phyloP scores from a whole-genome alignment of 129 eudicot species.

The Deinandra increscens region DNA sequence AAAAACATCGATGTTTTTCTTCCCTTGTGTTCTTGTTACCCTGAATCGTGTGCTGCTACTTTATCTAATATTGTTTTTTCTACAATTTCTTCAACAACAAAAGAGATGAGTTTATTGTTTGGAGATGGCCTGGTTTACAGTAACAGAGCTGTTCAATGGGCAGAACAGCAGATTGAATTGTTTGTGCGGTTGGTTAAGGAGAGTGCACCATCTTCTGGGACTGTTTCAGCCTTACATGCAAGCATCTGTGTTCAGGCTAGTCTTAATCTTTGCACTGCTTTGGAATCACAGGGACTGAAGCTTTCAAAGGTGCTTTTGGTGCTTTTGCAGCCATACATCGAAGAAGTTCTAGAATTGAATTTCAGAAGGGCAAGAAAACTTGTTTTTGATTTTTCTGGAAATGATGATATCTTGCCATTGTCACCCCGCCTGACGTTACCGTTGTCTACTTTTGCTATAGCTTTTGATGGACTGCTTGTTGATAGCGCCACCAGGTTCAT shows the following conservation, averaged over 20 bases:
- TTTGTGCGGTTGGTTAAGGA: conserved; percentile 80
- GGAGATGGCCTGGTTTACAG: conserved; percentile 76
- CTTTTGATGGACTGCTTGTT: conserved; percentile 74
- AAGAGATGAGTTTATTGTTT: conserved; percentile 61
- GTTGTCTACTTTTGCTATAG: conserved; percentile 69
- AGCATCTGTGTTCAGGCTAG: conserved; percentile 92
- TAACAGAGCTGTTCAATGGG: conserved; percentile 84
- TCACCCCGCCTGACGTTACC: conserved; percentile 94
- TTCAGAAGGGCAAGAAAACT: conserved; percentile 74
- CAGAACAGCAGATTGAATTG: conserved; percentile 85
- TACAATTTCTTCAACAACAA: conserved; percentile 61
- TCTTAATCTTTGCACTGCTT: conserved; percentile 65
- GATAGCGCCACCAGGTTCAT: conserved; percentile 80
- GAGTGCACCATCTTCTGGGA: conserved; percentile 83
- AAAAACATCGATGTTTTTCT: conserved; percentile 69
- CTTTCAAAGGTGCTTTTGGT: conserved; percentile 82
- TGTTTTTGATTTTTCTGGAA: conserved; percentile 65
- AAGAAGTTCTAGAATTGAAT: conserved; percentile 88
- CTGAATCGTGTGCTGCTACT: conserved; percentile 78
- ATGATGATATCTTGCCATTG: conserved; percentile 61
- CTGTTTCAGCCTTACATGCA: conserved; percentile 71
- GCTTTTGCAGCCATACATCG: conserved; percentile 77
- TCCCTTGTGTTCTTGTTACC: conserved; percentile 82
- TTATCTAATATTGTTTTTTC: conserved; percentile 85
- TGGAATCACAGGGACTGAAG: conserved; percentile 80